Evolutionary conservation across 176 grass and related monocot species (phyloP).

Genomic region (Secale cereale): DNA sequence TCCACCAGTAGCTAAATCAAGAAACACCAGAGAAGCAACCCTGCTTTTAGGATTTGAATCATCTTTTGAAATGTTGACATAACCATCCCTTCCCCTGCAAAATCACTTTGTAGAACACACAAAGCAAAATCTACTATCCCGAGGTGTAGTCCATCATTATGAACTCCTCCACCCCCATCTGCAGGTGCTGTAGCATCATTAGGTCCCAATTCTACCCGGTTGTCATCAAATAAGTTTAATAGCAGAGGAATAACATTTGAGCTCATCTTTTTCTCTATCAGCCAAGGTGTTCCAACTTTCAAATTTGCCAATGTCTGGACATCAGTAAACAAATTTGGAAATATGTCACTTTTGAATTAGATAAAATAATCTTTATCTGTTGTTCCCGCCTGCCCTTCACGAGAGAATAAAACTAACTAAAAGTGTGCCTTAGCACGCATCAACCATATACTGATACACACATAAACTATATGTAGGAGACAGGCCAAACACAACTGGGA

Average conservation of each 20-base stretch:
- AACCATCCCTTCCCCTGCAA: too few species aligned
- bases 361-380: too few species aligned
- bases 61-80: conserved; percentile 25
- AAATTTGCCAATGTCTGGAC: too few species aligned
- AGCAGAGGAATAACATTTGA: conserved; percentile 11
- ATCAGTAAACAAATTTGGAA: too few species aligned
- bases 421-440: not conserved
- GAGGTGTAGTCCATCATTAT: conserved; percentile 17
- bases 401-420: too few species aligned
- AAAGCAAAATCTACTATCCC: conserved; percentile 45
- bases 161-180: conserved; percentile 18
- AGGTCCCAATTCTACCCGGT: not conserved
- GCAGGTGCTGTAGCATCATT: not conserved
- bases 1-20: conserved; percentile 15
- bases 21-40: conserved; percentile 10
- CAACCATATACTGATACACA: too few species aligned
- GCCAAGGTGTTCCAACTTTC: too few species aligned
- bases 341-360: too few species aligned
- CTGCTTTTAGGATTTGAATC: not conserved
- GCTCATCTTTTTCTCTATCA: too few species aligned
- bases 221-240: not conserved
- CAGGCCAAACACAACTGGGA: too few species aligned
- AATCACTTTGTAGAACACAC: conserved; percentile 79
- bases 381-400: not conserved
- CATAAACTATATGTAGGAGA: too few species aligned